phyloP scores from a whole-genome alignment of 2,329 filamentous ascomycete genomes.

The Pseudocercospora musae region DNA sequence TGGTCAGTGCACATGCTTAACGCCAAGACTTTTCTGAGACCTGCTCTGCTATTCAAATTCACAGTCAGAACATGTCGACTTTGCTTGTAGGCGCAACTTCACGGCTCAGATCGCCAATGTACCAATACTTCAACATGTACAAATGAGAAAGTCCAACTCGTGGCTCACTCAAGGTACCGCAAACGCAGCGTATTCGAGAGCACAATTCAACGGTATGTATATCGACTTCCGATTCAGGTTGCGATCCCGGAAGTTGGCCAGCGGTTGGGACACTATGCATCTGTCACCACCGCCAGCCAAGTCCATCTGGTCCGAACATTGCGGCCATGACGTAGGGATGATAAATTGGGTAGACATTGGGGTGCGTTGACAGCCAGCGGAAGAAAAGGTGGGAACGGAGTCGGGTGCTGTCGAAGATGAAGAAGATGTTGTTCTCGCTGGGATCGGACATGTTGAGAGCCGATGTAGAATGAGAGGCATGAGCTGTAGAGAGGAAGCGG shows the following conservation, averaged over 20 bases:
- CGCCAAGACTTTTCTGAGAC: neutral
- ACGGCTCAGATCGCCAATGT: no score
- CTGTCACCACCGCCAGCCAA: neutral
- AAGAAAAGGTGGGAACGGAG: constrained; percentile 16
- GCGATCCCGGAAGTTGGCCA: no score
- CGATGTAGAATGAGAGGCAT: no score
- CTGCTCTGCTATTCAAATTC: neutral
- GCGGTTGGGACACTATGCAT: no score
- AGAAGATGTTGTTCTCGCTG: neutral
- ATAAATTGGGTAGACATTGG: neutral
- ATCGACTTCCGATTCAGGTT: no score
- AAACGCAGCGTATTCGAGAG: no score
- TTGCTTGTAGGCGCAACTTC: neutral
- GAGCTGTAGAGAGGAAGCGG: no score
- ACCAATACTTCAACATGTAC: no score
- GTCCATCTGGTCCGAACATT: constrained; percentile 7
- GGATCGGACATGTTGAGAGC: no score
- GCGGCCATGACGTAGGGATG: constrained; percentile 9
- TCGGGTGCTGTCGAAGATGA: constrained; percentile 11
- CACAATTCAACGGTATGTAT: no score
- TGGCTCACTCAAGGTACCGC: no score
- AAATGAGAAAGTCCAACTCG: no score
- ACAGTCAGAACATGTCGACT: neutral
- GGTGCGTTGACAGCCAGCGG: constrained; percentile 11
- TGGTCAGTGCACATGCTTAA: neutral